phyloP scores from a whole-genome alignment of 805 yeast species.

The Ogataea pilisensis region DNA sequence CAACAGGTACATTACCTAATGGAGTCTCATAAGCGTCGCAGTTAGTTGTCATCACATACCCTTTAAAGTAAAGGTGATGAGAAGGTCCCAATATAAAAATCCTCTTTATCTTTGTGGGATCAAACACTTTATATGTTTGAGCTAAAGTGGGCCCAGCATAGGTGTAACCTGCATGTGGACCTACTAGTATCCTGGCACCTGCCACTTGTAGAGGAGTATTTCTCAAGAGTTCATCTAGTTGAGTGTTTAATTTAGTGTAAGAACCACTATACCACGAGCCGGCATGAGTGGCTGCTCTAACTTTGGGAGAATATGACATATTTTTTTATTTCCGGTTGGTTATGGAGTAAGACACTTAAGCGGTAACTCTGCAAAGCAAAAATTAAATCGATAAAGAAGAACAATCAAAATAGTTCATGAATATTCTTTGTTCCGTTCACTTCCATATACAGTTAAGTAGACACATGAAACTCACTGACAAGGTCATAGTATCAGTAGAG shows the following conservation, averaged over 20 bases:
- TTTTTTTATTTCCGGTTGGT: too few species aligned
- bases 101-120: slow-evolving; percentile 49
- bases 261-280: slow-evolving; percentile 82
- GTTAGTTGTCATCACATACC: slow-evolving; percentile 49
- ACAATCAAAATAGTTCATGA: too few species aligned
- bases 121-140: slow-evolving; percentile 71
- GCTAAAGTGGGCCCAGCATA: slow-evolving; percentile 79
- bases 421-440: too few species aligned
- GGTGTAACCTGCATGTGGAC: slow-evolving; percentile 87
- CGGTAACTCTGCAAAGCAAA: too few species aligned
- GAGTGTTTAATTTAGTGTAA: slow-evolving; percentile 38
- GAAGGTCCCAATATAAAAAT: slow-evolving; percentile 89
- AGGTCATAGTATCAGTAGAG: too few species aligned
- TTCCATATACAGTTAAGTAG: too few species aligned
- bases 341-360: too few species aligned
- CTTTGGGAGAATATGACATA: too few species aligned
- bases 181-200: slow-evolving; percentile 50
- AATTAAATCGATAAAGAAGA: too few species aligned
- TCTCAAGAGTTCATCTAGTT: slow-evolving; percentile 46
- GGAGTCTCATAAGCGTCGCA: slow-evolving; percentile 73
- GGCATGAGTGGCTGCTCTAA: slow-evolving; percentile 72
- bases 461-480: too few species aligned
- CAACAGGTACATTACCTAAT: slow-evolving; percentile 69
- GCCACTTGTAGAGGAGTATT: slow-evolving; percentile 31
- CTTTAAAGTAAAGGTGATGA: slow-evolving; percentile 78